phyloP scores from a whole-genome alignment of 2,329 filamentous ascomycete genomes.

The Arthroderma sp. region DNA sequence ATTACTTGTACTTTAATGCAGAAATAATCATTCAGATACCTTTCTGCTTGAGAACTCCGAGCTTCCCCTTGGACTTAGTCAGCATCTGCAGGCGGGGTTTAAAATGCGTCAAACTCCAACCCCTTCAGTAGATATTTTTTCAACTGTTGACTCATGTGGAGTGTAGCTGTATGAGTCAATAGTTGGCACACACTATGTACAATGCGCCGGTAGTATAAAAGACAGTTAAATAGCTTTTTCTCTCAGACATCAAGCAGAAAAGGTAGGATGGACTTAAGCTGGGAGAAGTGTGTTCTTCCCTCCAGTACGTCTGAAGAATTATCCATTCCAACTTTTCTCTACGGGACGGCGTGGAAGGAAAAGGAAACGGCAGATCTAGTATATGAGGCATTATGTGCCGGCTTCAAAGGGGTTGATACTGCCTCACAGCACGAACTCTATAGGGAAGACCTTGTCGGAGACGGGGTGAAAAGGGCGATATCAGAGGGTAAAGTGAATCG shows the following conservation, averaged over 20 bases:
- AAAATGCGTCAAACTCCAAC: no score
- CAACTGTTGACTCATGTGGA: no score
- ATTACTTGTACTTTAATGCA: no score
- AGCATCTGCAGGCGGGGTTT: no score
- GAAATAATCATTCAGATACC: no score
- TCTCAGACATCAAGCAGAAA: not conserved
- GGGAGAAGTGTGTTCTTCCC: conserved; percentile 2
- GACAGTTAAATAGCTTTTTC: not conserved
- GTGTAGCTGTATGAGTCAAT: no score
- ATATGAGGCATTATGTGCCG: conserved; percentile 50
- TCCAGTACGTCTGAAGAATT: conserved; percentile 8
- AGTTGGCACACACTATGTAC: no score
- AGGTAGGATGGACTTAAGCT: not conserved
- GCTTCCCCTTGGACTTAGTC: no score
- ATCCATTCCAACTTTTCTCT: conserved; percentile 43
- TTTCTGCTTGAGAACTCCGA: no score
- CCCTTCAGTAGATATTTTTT: no score
- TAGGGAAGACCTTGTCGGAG: conserved; percentile 56
- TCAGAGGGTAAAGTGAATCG: conserved; percentile 44
- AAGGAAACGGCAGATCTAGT: conserved; percentile 54
- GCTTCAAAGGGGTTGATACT: conserved; percentile 64
- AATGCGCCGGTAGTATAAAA: no score
- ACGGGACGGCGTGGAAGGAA: conserved; percentile 81
- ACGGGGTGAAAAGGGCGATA: conserved; percentile 51
- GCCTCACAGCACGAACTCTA: conserved; percentile 70